These are phyloP conservation scores for Peronospora farinosa DNA, from an alignment of 352 stramenopile species.

Conservation along the genomic window DNA sequence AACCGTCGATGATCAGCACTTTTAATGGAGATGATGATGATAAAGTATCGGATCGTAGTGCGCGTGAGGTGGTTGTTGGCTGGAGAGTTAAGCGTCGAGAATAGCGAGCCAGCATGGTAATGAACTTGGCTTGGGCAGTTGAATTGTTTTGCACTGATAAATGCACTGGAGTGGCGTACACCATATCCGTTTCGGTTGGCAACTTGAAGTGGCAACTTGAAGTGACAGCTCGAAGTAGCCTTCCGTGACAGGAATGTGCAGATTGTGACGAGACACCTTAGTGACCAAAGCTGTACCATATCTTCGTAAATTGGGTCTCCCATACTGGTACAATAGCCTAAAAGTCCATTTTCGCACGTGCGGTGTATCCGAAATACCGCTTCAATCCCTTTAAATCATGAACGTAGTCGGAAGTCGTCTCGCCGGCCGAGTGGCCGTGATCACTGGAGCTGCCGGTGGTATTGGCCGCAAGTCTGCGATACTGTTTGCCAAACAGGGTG, in stretches of 20 bases:
- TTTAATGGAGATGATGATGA: conserved; percentile 43
- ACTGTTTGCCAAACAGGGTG: conserved; percentile 78
- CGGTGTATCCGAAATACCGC: background rate
- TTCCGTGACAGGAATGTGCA: conserved; percentile 9
- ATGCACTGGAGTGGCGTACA: conserved; percentile 2
- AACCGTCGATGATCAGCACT: conserved; percentile 73
- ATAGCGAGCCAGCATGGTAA: conserved; percentile 20
- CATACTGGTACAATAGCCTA: no score
- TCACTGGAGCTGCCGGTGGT: conserved; percentile 75
- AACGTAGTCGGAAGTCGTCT: conserved; percentile 53
- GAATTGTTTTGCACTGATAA: conserved; percentile 7
- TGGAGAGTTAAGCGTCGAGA: conserved; percentile 10
- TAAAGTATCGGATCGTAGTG: conserved; percentile 17
- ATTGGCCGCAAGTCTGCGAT: conserved; percentile 79
- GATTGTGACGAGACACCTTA: conserved; percentile 2
- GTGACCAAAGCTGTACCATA: no score
- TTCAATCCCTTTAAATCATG: conserved; percentile 20
- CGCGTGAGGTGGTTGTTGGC: conserved; percentile 8
- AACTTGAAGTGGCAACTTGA: background rate
- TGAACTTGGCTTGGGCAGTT: background rate
- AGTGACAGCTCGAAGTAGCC: conserved; percentile 20
- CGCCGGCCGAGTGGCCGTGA: conserved; percentile 67
- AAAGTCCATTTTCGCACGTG: background rate
- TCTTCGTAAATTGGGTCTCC: no score
- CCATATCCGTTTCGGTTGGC: conserved; percentile 13